Conservation (phyloP, 495 filamentous ascomycete species). For the Astrothelium subdiscretum region DNA sequence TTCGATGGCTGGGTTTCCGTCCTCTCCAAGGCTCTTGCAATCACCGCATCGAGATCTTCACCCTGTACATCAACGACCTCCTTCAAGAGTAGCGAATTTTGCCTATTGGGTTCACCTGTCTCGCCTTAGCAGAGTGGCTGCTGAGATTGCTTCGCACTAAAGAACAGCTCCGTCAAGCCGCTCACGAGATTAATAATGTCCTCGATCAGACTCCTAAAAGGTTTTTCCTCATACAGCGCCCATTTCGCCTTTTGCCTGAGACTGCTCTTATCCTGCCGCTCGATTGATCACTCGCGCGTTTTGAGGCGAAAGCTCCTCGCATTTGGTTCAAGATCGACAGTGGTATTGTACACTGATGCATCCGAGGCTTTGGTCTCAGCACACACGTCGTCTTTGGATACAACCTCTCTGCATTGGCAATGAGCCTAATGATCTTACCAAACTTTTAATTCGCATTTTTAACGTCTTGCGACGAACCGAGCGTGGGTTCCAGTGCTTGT, state of each 20-base stretch:
- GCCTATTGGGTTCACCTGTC: slow-evolving; percentile 16
- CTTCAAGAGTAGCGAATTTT: slow-evolving; percentile 3
- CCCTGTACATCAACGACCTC: slow-evolving; percentile 17
- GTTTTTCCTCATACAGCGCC: slow-evolving; percentile 16
- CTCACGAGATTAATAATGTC: slow-evolving; percentile 20
- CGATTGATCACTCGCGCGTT: slow-evolving; percentile 19
- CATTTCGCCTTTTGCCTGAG: slow-evolving; percentile 12
- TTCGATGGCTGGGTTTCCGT: background rate
- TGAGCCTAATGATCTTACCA: slow-evolving; percentile 18
- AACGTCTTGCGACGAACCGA: slow-evolving; percentile 7
- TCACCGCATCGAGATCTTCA: slow-evolving; percentile 8
- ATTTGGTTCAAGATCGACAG: slow-evolving; percentile 14
- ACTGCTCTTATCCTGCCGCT: slow-evolving; percentile 16
- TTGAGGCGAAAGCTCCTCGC: slow-evolving; percentile 16
- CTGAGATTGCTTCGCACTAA: slow-evolving; percentile 15
- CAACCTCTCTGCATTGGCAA: slow-evolving; percentile 22
- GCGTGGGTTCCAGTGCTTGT: slow-evolving; percentile 1
- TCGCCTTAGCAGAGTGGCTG: slow-evolving; percentile 17
- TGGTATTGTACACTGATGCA: no score
- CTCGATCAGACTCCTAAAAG: slow-evolving; percentile 17
- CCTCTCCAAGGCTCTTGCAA: background rate
- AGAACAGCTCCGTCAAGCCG: slow-evolving; percentile 22
- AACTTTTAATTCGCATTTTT: slow-evolving; percentile 18
- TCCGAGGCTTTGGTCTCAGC: no score
- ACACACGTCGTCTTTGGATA: no score